These are phyloP conservation scores for Dysphania ambrosioides DNA, from an alignment of 148 eudicot species.

Conservation along the genomic window DNA sequence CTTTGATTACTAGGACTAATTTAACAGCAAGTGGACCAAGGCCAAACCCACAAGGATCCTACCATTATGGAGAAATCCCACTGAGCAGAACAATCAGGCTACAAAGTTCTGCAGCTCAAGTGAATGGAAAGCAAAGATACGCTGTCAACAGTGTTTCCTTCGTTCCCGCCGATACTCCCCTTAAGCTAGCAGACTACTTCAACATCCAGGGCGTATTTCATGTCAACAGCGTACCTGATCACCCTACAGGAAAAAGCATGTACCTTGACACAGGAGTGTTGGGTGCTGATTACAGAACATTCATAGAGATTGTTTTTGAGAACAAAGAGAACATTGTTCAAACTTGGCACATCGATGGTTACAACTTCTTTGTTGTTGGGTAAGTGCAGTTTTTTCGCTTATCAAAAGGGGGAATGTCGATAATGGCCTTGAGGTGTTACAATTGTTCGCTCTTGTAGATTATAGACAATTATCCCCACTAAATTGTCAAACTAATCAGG, in stretches of 20 bases:
- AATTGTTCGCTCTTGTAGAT: not conserved
- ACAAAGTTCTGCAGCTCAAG: constrained; percentile 36
- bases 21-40: constrained; percentile 88
- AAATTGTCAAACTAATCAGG: too few species aligned
- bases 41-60: constrained; percentile 94
- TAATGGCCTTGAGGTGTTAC: not conserved
- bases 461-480: too few species aligned
- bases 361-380: constrained; percentile 80
- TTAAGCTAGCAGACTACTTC: constrained; percentile 79
- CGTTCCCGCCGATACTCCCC: constrained; percentile 68
- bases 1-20: constrained; percentile 49
- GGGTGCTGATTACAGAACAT: constrained; percentile 53
- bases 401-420: not conserved
- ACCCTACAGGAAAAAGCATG: constrained; percentile 35
- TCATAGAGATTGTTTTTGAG: constrained; percentile 72
- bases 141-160: constrained; percentile 70
- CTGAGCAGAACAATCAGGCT: constrained; percentile 57
- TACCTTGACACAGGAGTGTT: constrained; percentile 61
- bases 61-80: constrained; percentile 67
- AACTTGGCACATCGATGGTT: constrained; percentile 85
- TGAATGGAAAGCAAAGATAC: constrained; percentile 68
- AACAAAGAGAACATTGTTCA: constrained; percentile 56
- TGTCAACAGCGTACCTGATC: constrained; percentile 60
- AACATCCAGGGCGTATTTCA: constrained; percentile 58
- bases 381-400: constrained; percentile 24